Conservation (phyloP, 352 stramenopile species). For the Globisporangium paddicum region DNA sequence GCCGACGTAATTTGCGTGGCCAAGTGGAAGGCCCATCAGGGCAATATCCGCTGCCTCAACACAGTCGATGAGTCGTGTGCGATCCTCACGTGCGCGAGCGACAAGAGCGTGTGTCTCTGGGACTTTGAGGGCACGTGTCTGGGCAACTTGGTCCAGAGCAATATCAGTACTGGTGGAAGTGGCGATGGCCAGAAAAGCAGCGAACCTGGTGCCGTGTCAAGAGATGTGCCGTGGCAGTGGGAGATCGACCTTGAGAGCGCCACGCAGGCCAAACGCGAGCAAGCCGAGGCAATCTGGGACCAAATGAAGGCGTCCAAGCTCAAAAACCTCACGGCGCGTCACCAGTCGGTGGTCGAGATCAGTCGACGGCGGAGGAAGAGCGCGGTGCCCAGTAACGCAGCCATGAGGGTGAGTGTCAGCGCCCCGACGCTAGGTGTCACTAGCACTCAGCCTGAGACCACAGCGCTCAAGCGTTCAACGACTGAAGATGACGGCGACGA, state of each 20-base stretch:
- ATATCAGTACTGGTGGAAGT: conserved; percentile 4
- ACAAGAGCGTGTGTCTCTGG: conserved; percentile 63
- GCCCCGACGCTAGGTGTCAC: conserved; percentile 16
- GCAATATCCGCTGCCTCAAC: conserved; percentile 41
- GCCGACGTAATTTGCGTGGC: conserved; percentile 34
- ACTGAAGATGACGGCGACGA: neutral
- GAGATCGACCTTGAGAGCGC: conserved; percentile 35
- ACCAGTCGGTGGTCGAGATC: conserved; percentile 18
- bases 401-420: conserved; percentile 21
- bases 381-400: neutral
- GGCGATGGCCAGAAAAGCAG: neutral
- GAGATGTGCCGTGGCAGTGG: conserved; percentile 34
- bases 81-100: conserved; percentile 58
- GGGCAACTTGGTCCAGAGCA: conserved; percentile 25
- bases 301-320: conserved; percentile 48
- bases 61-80: conserved; percentile 55
- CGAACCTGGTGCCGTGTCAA: neutral
- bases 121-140: conserved; percentile 35
- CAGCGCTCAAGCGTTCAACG: neutral
- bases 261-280: conserved; percentile 32
- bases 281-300: conserved; percentile 57
- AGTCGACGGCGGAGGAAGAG: conserved; percentile 16
- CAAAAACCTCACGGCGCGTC: conserved; percentile 17
- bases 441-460: neutral
- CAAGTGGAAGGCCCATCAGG: conserved; percentile 51